Percentiles rank a stretch among this genome's conserved stretches.
phyloP scores from a whole-genome alignment of 306 rosid species.

The Lotus japonicus region DNA sequence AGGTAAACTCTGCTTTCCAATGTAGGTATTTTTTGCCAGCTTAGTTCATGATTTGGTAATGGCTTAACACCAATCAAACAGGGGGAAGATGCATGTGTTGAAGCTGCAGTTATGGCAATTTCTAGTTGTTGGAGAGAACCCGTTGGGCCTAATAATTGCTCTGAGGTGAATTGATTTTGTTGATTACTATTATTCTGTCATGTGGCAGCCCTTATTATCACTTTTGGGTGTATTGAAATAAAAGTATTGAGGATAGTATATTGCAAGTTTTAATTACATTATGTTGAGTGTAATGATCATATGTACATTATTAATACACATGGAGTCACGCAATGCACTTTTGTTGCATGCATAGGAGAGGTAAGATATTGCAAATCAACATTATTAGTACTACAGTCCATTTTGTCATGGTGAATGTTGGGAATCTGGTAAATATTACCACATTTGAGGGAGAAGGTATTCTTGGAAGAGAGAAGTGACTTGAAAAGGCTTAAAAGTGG shows the following conservation, averaged over 20 bases:
- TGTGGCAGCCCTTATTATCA: slow-evolving; percentile 8
- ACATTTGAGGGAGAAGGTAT: no score
- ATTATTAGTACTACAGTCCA: no score
- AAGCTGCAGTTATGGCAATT: slow-evolving; percentile 87
- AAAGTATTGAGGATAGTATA: not conserved
- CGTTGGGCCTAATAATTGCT: slow-evolving; percentile 71
- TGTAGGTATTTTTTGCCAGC: not conserved
- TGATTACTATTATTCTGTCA: not conserved
- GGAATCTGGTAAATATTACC: no score
- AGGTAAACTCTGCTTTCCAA: slow-evolving; percentile 32
- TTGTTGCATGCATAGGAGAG: not conserved
- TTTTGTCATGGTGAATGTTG: no score
- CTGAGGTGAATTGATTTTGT: slow-evolving; percentile 60
- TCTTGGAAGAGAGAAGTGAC: no score
- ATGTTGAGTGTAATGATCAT: not conserved
- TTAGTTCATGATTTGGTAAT: not conserved
- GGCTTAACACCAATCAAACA: slow-evolving; percentile 27
- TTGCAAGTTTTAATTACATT: no score
- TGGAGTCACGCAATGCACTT: slow-evolving; percentile 14
- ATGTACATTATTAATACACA: slow-evolving; percentile 6
- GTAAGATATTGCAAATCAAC: no score
- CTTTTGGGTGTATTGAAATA: not conserved
- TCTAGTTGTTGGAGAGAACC: slow-evolving; percentile 91
- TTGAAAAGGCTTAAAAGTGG: no score
- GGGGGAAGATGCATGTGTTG: slow-evolving; percentile 96